Evolutionary conservation across 1,284 basidiomycete species (phyloP).

Genomic region (Psilocybe mexicana): DNA sequence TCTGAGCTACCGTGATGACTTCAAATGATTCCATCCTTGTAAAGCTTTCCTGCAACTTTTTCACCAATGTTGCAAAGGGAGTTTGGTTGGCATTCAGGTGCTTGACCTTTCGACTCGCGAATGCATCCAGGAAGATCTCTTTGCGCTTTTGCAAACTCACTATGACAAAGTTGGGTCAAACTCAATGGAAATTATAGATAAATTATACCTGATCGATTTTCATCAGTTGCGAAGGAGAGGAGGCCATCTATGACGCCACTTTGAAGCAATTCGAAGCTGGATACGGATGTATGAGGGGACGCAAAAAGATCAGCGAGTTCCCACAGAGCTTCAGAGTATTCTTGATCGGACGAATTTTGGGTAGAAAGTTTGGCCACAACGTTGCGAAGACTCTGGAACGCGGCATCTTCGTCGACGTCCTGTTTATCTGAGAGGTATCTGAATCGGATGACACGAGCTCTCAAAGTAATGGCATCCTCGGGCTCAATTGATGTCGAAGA

Average conservation of each 20-base stretch:
- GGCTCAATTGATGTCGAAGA: conserved; percentile 71
- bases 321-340: conserved; percentile 63
- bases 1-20: conserved; percentile 83
- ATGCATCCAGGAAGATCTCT: conserved; percentile 74
- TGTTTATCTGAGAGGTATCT: conserved; percentile 68
- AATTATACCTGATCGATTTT: conserved; percentile 53
- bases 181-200: conserved; percentile 1
- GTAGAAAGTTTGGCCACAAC: conserved; percentile 66
- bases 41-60: conserved; percentile 91
- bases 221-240: conserved; percentile 78
- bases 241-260: conserved; percentile 91
- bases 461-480: conserved; percentile 88
- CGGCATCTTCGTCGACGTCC: conserved; percentile 60
- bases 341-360: conserved; percentile 60
- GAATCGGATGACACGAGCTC: conserved; percentile 83
- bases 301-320: conserved; percentile 82
- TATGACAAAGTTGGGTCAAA: conserved; percentile 29
- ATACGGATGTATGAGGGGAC: conserved; percentile 78
- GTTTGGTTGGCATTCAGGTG: conserved; percentile 47
- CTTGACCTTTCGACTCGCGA: conserved; percentile 58
- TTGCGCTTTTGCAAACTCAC: conserved; percentile 62
- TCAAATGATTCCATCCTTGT: conserved; percentile 95
- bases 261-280: conserved; percentile 94
- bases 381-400: conserved; percentile 63
- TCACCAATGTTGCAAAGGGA: conserved; percentile 82